Evolutionary conservation across 176 grass and related monocot genomes (phyloP).

Genomic region (Ensete glaucum): DNA sequence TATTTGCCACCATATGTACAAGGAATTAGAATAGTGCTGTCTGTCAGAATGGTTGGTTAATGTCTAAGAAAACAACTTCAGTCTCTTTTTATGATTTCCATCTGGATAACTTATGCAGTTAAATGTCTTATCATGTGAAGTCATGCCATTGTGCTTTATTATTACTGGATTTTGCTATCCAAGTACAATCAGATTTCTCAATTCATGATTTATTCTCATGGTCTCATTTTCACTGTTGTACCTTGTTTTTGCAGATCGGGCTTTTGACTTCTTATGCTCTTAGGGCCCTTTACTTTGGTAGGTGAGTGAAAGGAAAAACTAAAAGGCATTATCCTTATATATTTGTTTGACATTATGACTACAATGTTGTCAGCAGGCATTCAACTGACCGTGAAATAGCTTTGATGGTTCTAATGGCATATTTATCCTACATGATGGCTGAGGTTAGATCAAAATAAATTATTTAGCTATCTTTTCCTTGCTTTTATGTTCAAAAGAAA

Average conservation of each 20-base stretch:
- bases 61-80: too few relatives aligned
- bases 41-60: too few relatives aligned
- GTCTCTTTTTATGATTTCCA: not conserved
- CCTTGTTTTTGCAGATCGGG: slow-evolving; percentile 44
- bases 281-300: slow-evolving; percentile 78
- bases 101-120: not conserved
- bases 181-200: not conserved
- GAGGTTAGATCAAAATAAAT: slow-evolving; percentile 38
- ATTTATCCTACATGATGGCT: slow-evolving; percentile 87
- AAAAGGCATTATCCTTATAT: not conserved
- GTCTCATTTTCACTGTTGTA: not conserved
- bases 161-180: not conserved
- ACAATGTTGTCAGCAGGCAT: slow-evolving; percentile 44
- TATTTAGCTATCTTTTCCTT: not conserved
- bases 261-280: slow-evolving; percentile 84
- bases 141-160: not conserved
- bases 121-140: not conserved
- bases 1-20: not conserved
- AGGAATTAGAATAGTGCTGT: too few relatives aligned
- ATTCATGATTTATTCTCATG: not conserved
- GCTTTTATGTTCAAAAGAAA: not conserved
- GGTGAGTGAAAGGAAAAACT: slow-evolving; percentile 34
- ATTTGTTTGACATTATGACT: slow-evolving; percentile 17
- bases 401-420: slow-evolving; percentile 85
- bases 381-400: slow-evolving; percentile 88